These are phyloP conservation scores for Dioscorea alata DNA, from an alignment of 106 monocot genomes.

Conservation along the genomic window DNA sequence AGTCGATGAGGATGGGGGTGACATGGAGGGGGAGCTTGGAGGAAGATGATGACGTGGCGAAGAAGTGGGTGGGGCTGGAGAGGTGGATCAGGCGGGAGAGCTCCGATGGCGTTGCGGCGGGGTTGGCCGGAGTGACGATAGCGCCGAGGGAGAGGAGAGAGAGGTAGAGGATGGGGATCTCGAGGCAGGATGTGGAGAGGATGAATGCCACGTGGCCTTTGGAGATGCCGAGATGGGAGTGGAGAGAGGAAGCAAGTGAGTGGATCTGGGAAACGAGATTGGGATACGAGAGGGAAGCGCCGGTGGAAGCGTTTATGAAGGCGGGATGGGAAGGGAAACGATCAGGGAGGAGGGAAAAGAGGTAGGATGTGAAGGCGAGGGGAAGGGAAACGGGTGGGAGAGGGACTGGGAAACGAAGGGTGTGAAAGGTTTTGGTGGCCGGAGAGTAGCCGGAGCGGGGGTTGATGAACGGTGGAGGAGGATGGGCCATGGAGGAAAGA, in stretches of 20 bases:
- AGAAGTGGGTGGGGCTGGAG: conserved; percentile 18
- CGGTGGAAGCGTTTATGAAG: conserved; percentile 27
- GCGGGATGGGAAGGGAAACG: conserved; percentile 14
- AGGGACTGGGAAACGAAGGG: conserved; percentile 9
- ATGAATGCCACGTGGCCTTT: conserved; percentile 30
- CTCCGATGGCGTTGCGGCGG: conserved; percentile 20
- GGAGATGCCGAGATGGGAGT: conserved; percentile 10
- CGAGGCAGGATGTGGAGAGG: conserved; percentile 15
- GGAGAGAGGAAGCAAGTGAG: conserved; percentile 22
- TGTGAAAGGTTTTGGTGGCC: conserved; percentile 30
- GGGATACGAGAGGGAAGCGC: conserved; percentile 29
- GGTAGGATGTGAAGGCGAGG: conserved; percentile 16
- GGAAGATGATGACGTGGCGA: conserved; percentile 15
- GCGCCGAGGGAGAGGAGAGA: conserved; percentile 36
- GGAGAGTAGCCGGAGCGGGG: conserved; percentile 28
- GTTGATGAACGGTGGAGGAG: conserved; percentile 5
- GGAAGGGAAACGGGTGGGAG: conserved; percentile 26
- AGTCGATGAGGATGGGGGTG: conserved; percentile 20
- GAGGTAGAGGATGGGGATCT: conserved; percentile 28
- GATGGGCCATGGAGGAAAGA: no score
- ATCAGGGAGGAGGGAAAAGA: conserved; percentile 25
- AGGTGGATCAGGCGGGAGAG: conserved; percentile 11
- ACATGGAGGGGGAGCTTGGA: conserved; percentile 18
- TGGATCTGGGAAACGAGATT: conserved; percentile 11
- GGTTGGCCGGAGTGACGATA: conserved; percentile 31